Conservation (phyloP, 306 rosid genomes). For the Quercus parvula region DNA sequence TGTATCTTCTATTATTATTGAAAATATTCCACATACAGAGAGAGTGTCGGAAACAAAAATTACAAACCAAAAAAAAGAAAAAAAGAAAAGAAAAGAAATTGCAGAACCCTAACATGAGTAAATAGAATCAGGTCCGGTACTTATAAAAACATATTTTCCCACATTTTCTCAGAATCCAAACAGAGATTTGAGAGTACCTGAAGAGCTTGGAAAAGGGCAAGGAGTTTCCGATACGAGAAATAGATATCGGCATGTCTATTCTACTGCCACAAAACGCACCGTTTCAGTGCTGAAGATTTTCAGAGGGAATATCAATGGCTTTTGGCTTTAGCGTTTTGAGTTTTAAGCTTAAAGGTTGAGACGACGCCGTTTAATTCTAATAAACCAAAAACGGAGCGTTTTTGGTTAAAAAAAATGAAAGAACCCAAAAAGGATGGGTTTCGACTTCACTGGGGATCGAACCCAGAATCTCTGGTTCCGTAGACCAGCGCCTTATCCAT, state of each 20-base stretch:
- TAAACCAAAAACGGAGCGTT: not conserved
- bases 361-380: constrained; percentile 10
- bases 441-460: constrained; percentile 44
- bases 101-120: not conserved
- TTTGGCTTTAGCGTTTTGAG: too few relatives aligned
- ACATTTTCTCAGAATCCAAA: not conserved
- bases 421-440: accelerated
- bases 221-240: constrained; percentile 42
- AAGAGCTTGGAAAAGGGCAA: constrained; percentile 65
- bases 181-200: constrained; percentile 31
- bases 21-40: too few relatives aligned
- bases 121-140: too few relatives aligned
- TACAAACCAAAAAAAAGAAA: too few relatives aligned
- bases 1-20: too few relatives aligned
- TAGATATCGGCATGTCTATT: constrained; percentile 31
- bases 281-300: not conserved
- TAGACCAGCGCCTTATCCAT: constrained; percentile 80
- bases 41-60: too few relatives aligned
- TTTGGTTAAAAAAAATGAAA: not conserved
- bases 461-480: constrained; percentile 63
- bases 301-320: too few relatives aligned
- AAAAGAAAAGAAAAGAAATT: too few relatives aligned
- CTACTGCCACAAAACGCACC: not conserved
- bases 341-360: not conserved
- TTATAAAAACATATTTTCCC: not conserved